These are phyloP conservation scores for Nitzschia sp. DNA, from an alignment of 108 stramenopile species.

Conservation along the genomic window DNA sequence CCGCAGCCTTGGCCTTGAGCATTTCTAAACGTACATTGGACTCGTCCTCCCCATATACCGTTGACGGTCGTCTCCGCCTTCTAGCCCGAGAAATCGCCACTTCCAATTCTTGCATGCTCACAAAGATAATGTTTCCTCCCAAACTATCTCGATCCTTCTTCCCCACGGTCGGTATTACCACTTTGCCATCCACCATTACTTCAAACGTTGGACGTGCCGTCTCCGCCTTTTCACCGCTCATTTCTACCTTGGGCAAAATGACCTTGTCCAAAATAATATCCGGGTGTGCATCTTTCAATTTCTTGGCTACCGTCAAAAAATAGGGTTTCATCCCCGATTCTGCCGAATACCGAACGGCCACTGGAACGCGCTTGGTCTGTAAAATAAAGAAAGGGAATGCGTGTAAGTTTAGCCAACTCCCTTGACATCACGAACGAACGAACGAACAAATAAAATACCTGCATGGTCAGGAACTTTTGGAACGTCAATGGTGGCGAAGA, in stretches of 20 bases:
- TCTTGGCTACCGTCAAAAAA: slow-evolving; percentile 78
- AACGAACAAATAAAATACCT: slow-evolving; percentile 37
- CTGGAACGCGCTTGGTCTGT: slow-evolving; percentile 55
- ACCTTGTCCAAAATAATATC: slow-evolving; percentile 72
- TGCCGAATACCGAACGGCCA: slow-evolving; percentile 72
- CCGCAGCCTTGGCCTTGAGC: slow-evolving; percentile 19
- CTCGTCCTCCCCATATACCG: slow-evolving; percentile 55
- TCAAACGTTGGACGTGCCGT: slow-evolving; percentile 60
- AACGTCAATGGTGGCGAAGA: slow-evolving; percentile 51
- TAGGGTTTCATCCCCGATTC: slow-evolving; percentile 67
- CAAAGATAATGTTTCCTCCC: slow-evolving; percentile 55
- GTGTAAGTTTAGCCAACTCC: background rate
- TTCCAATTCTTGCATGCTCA: slow-evolving; percentile 80
- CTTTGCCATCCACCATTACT: slow-evolving; percentile 75
- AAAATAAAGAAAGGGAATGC: background rate
- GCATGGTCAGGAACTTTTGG: slow-evolving; percentile 71
- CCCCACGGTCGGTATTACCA: slow-evolving; percentile 61
- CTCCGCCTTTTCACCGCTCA: background rate
- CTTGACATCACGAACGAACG: background rate
- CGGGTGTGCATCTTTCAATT: slow-evolving; percentile 63
- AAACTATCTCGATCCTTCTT: slow-evolving; percentile 18
- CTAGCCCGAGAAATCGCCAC: slow-evolving; percentile 73
- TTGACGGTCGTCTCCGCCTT: slow-evolving; percentile 65
- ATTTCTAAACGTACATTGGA: slow-evolving; percentile 24
- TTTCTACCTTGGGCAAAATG: slow-evolving; percentile 44